Percentiles rank a stretch among this genome's conserved stretches.
Evolutionary conservation across 345 rosid genomes (phyloP).

Genomic region (Viola odorata): DNA sequence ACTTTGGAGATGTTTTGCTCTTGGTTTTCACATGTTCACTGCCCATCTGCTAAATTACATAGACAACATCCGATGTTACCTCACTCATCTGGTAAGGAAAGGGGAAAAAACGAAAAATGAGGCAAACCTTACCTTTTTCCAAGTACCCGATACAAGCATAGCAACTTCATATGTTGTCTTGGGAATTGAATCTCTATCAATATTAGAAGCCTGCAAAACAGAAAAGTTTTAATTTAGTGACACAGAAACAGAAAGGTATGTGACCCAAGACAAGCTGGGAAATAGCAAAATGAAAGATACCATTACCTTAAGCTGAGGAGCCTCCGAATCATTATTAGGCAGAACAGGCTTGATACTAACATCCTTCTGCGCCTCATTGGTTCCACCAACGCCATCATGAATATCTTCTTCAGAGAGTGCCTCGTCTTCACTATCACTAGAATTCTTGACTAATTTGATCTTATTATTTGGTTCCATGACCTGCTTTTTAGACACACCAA

Average conservation of each 20-base stretch:
- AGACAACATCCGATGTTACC: constrained; percentile 1
- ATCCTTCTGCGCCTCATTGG: constrained; percentile 28
- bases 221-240: constrained; percentile 12
- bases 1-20: constrained; percentile 27
- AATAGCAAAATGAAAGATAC: not conserved
- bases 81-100: constrained; percentile 4
- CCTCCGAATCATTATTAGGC: constrained; percentile 33
- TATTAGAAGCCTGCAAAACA: constrained; percentile 41
- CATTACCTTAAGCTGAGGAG: constrained; percentile 42
- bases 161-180: constrained; percentile 81
- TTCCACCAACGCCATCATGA: constrained; percentile 22
- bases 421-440: constrained; percentile 65
- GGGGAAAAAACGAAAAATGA: not conserved
- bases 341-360: constrained; percentile 19
- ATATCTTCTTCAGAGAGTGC: constrained; percentile 34
- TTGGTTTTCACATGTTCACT: constrained; percentile 26
- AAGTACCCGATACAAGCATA: constrained; percentile 57
- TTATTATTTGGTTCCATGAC: constrained; percentile 29
- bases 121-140: constrained; percentile 55
- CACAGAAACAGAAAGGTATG: constrained; percentile 3
- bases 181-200: constrained; percentile 40
- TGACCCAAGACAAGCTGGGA: constrained; percentile 5
- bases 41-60: constrained; percentile 40
- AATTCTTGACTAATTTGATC: constrained; percentile 36
- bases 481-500: constrained; percentile 53